phyloP scores from a whole-genome alignment of 179 eudicot species.

The Dionaea muscipula region DNA sequence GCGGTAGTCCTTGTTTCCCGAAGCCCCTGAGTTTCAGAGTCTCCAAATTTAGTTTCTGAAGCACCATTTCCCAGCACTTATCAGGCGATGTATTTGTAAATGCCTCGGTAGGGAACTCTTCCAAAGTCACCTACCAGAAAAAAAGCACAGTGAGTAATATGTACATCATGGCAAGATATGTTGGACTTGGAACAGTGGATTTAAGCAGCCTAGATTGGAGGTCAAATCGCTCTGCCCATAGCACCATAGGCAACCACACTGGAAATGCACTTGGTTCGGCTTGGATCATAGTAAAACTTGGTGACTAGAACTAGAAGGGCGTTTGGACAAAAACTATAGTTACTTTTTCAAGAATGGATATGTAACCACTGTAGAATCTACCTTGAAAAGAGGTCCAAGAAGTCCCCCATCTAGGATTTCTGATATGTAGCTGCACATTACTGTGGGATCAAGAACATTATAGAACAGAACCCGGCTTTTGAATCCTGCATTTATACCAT shows the following conservation, averaged over 20 bases:
- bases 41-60: constrained; percentile 28
- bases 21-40: constrained; percentile 12
- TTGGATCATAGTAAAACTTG: too few relatives aligned
- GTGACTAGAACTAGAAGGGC: too few relatives aligned
- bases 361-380: too few relatives aligned
- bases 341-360: too few relatives aligned
- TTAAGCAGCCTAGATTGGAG: too few relatives aligned
- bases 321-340: too few relatives aligned
- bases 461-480: constrained; percentile 39
- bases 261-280: too few relatives aligned
- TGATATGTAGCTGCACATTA: constrained; percentile 27
- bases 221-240: too few relatives aligned
- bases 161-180: too few relatives aligned
- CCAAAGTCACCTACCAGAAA: constrained; percentile 33
- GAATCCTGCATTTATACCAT: constrained; percentile 26
- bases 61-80: constrained; percentile 40
- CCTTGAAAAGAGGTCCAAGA: constrained; percentile 54
- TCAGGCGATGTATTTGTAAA: constrained; percentile 23
- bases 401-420: constrained; percentile 41
- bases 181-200: too few relatives aligned
- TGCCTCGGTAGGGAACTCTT: constrained; percentile 27
- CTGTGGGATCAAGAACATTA: constrained; percentile 19
- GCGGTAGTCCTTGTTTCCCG: constrained; percentile 22
- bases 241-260: too few relatives aligned
- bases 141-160: too few relatives aligned